Conservation (phyloP, 371 early-diverging fungal species). For the Rhizopus microsporus region DNA sequence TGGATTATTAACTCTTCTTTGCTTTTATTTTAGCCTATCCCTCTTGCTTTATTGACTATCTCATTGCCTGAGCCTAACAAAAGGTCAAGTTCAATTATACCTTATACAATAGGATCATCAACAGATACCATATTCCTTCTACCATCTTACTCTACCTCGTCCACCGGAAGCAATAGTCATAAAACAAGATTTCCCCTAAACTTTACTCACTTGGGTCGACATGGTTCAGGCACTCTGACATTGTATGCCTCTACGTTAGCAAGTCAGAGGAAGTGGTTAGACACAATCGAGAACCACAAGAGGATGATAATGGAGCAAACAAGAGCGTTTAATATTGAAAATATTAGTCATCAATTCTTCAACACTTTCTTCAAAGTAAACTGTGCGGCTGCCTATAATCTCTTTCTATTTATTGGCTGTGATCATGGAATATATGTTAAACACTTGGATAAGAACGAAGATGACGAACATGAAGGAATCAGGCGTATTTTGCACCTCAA, state of each 20-base stretch:
- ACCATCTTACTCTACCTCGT: slow-evolving; percentile 1
- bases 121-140: slow-evolving; percentile 2
- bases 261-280: slow-evolving; percentile 80
- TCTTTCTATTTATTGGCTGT: slow-evolving; percentile 30
- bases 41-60: slow-evolving; percentile 64
- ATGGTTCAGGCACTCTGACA: slow-evolving; percentile 61
- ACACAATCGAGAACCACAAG: slow-evolving; percentile 73
- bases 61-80: slow-evolving; percentile 50
- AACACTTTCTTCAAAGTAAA: slow-evolving; percentile 27
- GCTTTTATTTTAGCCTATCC: slow-evolving; percentile 60
- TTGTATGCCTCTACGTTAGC: slow-evolving; percentile 72
- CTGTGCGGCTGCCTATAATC: slow-evolving; percentile 24
- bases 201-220: slow-evolving; percentile 74
- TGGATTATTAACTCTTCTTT: neutral
- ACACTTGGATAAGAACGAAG: neutral
- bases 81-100: slow-evolving; percentile 19
- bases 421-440: slow-evolving; percentile 41
- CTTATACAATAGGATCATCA: slow-evolving; percentile 7
- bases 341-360: slow-evolving; percentile 25
- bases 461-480: slow-evolving; percentile 18
- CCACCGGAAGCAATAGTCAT: slow-evolving; percentile 5
- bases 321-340: slow-evolving; percentile 58
- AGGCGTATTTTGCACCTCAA: slow-evolving; percentile 67
- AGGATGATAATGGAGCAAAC: slow-evolving; percentile 45
- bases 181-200: slow-evolving; percentile 60